Conservation (phyloP, 2,329 filamentous ascomycete genomes). For the Paecilomyces fulvus region DNA sequence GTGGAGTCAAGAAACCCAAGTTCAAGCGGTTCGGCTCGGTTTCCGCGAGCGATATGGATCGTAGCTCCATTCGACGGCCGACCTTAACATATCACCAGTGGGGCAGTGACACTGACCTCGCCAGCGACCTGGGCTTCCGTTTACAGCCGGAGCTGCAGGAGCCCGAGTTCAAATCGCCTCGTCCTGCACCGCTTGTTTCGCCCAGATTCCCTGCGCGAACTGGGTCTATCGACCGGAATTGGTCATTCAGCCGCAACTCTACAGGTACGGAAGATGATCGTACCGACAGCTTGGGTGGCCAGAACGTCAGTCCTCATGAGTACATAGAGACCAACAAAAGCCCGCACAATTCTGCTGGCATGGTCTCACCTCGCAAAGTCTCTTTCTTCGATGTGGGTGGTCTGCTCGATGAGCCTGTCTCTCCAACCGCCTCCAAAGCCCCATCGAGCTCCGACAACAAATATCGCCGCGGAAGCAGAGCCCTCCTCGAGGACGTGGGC, state of each 20-base stretch:
- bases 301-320: slow-evolving; percentile 24
- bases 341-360: slow-evolving; percentile 24
- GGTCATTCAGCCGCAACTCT: slow-evolving; percentile 21
- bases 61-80: slow-evolving; percentile 27
- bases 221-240: slow-evolving; percentile 22
- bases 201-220: slow-evolving; percentile 21
- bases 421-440: slow-evolving; percentile 8
- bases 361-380: slow-evolving; percentile 49
- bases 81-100: slow-evolving; percentile 64
- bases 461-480: slow-evolving; percentile 16
- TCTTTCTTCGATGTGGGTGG: slow-evolving; percentile 84
- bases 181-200: slow-evolving; percentile 31
- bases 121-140: slow-evolving; percentile 67
- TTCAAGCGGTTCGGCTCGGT: slow-evolving; percentile 49
- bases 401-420: slow-evolving; percentile 55
- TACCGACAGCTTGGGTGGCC: slow-evolving; percentile 21
- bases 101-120: slow-evolving; percentile 88
- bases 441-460: background rate
- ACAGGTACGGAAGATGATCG: slow-evolving; percentile 19
- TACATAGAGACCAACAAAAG: slow-evolving; percentile 24
- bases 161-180: slow-evolving; percentile 19
- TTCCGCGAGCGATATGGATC: slow-evolving; percentile 42
- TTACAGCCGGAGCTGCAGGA: slow-evolving; percentile 45
- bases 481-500: slow-evolving; percentile 27
- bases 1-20: slow-evolving; percentile 80